Base-by-base conservation (phyloP, 75 land plant genomes). In the Picea glauca region DNA sequence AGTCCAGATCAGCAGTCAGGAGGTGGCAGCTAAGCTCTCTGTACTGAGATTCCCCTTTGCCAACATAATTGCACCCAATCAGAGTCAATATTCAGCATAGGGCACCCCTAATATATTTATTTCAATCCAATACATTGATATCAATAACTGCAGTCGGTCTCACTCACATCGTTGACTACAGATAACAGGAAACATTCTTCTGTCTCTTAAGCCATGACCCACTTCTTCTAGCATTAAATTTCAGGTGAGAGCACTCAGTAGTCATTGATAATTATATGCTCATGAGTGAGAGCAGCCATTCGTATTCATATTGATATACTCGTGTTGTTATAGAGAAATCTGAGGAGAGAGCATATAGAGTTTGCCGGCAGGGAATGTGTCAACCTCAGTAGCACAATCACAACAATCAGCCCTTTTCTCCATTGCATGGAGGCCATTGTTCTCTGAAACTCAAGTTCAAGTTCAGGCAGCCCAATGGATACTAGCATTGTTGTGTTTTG, bases 151-250 rank as follows among this genome's bases (percentile, higher is more conserved):
- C n/a, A n/a, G n/a, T n/a, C n/a, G n/a, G n/a, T n/a, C n/a, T n/a
- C n/a, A n/a, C n/a, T n/a, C n/a, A n/a, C n/a, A 4, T 68, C 54
- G 54, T 68, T 68, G 54, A 68, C 73, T 35, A 67, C 72, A 67
- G 72, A 32, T 67, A 67, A 67, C 43, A 35, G 32, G 72, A 38
- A 67, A 67, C 43, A 35, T 67, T 67, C 72, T 67, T 64, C 67
- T 30, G 67, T 64, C 67, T 64, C 67, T 64, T 64, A 31, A 64
- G 72, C 72, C 43, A 67, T 67, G 72, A 20, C 46, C 43, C 72
- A 38, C 35, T 67, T 67, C 72, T 33, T 67, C 8, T 67, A n/a
- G n/a, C n/a, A n/a, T 67, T 67, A 12, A 67, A 15, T 67, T 67
- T 32, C 72, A 67, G 46, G 70, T 13, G 4, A 6, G 33, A 15